phyloP scores from a whole-genome alignment of 2,329 filamentous ascomycete species.

The Hirsutella rhossiliensis region DNA sequence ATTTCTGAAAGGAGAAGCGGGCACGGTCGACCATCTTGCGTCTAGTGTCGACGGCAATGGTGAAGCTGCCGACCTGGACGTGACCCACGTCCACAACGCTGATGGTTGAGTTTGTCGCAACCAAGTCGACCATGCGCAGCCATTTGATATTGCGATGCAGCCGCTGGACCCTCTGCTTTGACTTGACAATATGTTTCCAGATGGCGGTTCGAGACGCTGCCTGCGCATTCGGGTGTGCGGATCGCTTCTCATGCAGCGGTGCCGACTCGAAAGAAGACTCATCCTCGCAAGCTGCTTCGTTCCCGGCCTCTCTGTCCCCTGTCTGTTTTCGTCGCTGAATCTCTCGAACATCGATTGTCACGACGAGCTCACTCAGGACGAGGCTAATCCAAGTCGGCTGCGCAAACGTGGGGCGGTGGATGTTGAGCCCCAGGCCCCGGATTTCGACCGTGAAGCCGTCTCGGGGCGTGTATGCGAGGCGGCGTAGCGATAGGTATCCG shows the following conservation, averaged over 20 bases:
- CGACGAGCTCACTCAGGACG: conserved; percentile 70
- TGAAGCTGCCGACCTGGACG: conserved; percentile 73
- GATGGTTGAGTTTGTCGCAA: conserved; percentile 68
- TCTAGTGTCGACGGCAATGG: conserved; percentile 79
- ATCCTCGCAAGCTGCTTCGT: conserved; percentile 12
- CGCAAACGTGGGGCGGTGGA: conserved; percentile 91
- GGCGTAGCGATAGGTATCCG: conserved; percentile 82
- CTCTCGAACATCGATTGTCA: conserved; percentile 67
- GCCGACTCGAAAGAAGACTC: conserved; percentile 5
- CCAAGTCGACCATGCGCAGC: conserved; percentile 80
- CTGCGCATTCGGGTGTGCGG: conserved; percentile 9
- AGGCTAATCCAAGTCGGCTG: conserved; percentile 95
- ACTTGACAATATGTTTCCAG: conserved; percentile 65
- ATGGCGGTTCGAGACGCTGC: conserved; percentile 49
- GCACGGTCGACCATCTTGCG: conserved; percentile 84
- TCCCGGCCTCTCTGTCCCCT: conserved; percentile 15
- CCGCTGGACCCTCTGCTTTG: conserved; percentile 78
- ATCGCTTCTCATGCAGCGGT: conserved; percentile 5
- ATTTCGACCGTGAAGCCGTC: conserved; percentile 87
- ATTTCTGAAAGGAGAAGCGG: conserved; percentile 74
- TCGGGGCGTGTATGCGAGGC: conserved; percentile 78
- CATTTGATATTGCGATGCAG: conserved; percentile 80
- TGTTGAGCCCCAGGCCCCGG: conserved; percentile 71
- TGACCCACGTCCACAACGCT: conserved; percentile 72
- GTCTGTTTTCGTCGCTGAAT: conserved; percentile 38